phyloP scores from a whole-genome alignment of 192 early-diverging fungal genomes.

The Backusella westeae region DNA sequence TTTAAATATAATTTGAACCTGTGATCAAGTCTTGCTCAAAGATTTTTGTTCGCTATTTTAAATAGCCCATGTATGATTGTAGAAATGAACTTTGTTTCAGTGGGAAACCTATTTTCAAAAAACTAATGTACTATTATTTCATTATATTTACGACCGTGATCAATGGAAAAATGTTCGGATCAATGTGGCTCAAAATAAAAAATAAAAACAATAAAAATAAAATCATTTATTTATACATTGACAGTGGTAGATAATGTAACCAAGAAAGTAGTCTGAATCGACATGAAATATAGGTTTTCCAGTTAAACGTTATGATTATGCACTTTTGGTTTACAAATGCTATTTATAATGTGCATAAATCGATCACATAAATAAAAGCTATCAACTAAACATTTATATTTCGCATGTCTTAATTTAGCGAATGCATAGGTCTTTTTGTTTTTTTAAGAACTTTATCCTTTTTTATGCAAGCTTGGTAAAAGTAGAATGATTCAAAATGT shows the following conservation, averaged over 20 bases:
- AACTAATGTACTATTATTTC: neutral
- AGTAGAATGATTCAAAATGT: neutral
- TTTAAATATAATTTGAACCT: neutral
- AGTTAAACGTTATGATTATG: neutral
- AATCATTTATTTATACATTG: neutral
- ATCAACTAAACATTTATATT: neutral
- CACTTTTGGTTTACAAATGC: neutral
- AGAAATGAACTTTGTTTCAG: neutral
- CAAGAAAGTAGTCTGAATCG: neutral
- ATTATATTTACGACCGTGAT: neutral
- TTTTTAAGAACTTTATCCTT: neutral
- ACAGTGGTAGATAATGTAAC: neutral
- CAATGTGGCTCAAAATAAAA: neutral
- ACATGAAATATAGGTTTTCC: neutral
- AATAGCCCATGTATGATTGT: neutral
- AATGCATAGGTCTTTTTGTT: neutral
- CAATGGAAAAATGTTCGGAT: neutral
- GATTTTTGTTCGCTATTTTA: neutral
- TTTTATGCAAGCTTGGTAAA: neutral
- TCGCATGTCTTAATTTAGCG: neutral
- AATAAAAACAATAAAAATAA: neutral
- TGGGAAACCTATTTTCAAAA: no score
- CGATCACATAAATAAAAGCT: neutral
- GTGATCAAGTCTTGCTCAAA: neutral
- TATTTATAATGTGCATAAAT: neutral